Percentiles rank a stretch among this genome's conserved stretches.
Conservation (phyloP, 2,329 filamentous ascomycete species). For the Penicillium verrucosum region DNA sequence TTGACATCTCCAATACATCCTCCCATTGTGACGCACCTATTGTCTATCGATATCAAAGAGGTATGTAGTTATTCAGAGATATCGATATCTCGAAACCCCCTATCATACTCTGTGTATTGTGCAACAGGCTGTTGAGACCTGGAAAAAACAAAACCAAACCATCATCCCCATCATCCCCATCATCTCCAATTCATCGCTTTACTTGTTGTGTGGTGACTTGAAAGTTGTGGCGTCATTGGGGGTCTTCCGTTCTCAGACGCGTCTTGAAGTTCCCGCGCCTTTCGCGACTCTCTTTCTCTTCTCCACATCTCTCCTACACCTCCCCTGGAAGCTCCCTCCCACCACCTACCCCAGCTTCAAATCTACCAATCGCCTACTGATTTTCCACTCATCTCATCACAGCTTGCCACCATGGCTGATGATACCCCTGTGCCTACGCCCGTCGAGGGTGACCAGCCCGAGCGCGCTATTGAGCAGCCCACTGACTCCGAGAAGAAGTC, state of each 20-base stretch:
- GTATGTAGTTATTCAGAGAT: neutral
- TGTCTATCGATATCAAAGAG: neutral
- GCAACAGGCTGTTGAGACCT: neutral
- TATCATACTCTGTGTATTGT: neutral
- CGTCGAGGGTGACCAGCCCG: slow-evolving; percentile 33
- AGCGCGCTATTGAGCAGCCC: slow-evolving; percentile 28
- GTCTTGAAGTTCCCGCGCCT: slow-evolving; percentile 27
- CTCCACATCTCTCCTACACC: slow-evolving; percentile 23
- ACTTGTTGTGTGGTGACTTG: neutral
- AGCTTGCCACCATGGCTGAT: slow-evolving; percentile 38
- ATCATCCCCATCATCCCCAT: neutral
- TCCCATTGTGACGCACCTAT: neutral
- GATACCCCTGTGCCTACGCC: slow-evolving; percentile 34
- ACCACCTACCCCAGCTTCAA: slow-evolving; percentile 13
- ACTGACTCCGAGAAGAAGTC: slow-evolving; percentile 28
- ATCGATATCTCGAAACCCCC: neutral
- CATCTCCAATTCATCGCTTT: neutral
- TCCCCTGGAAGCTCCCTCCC: slow-evolving; percentile 23
- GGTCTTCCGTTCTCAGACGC: slow-evolving; percentile 21
- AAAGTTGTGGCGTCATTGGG: slow-evolving; percentile 25
- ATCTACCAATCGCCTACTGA: slow-evolving; percentile 12
- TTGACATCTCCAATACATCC: neutral
- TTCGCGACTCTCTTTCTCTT: slow-evolving; percentile 29
- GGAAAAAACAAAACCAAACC: neutral
- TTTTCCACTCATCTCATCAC: slow-evolving; percentile 13